Evolutionary conservation across 208 protist species (phyloP).

Genomic region (Herpetomonas samuelpessoai): DNA sequence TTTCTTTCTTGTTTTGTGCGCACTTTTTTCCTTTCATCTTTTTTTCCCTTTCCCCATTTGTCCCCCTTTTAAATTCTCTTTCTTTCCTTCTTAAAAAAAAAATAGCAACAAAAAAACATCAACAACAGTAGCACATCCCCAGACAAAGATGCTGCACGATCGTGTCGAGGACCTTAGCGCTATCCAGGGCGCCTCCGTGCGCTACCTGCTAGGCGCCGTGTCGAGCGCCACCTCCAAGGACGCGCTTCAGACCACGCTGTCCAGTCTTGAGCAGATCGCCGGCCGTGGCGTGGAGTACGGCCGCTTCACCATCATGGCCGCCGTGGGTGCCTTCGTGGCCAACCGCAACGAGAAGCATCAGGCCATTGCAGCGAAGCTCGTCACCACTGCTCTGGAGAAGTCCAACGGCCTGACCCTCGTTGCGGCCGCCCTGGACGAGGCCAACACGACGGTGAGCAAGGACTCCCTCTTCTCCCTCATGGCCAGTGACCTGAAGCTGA

Average conservation of each 20-base stretch:
- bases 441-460: constrained; percentile 32
- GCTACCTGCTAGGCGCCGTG: constrained; percentile 41
- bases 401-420: constrained; percentile 69
- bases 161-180: constrained; percentile 70
- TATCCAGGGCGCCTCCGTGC: constrained; percentile 64
- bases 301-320: constrained; percentile 52
- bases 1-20: not conserved
- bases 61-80: not conserved
- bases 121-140: constrained; percentile 7
- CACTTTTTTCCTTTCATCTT: constrained; percentile 6
- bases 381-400: constrained; percentile 54
- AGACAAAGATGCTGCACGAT: constrained; percentile 64
- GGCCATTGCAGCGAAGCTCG: constrained; percentile 50
- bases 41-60: not conserved
- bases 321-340: constrained; percentile 26
- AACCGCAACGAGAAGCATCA: constrained; percentile 32
- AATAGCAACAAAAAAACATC: constrained; percentile 6
- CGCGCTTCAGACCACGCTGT: constrained; percentile 67
- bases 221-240: constrained; percentile 40
- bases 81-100: constrained; percentile 2
- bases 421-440: constrained; percentile 37
- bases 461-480: constrained; percentile 53
- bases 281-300: constrained; percentile 45
- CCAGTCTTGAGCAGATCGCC: constrained; percentile 66
- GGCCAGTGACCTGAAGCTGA: constrained; percentile 59